Conservation (phyloP, 2,329 filamentous ascomycete genomes). For the Fusarium austroafricanum region DNA sequence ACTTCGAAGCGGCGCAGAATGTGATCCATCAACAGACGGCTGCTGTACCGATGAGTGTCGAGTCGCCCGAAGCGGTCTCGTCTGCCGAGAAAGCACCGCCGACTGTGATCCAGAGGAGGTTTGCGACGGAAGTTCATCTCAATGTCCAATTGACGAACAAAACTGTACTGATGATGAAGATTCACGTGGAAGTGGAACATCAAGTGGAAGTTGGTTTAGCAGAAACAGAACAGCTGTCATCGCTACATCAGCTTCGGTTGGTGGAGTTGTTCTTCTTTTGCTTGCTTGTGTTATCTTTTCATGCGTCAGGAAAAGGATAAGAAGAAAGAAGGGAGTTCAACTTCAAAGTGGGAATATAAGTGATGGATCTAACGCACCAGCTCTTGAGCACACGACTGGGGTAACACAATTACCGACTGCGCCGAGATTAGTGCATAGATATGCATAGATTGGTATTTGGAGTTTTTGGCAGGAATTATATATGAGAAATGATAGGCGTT, state of each 20-base stretch:
- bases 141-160: slow-evolving; percentile 23
- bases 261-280: slow-evolving; percentile 9
- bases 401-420: slow-evolving; percentile 1
- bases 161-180: neutral
- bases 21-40: slow-evolving; percentile 13
- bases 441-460: slow-evolving; percentile 8
- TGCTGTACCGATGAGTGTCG: slow-evolving; percentile 29
- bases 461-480: neutral
- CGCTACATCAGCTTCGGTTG: slow-evolving; percentile 21
- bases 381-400: neutral
- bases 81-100: slow-evolving; percentile 20
- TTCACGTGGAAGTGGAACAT: neutral
- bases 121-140: slow-evolving; percentile 18
- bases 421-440: slow-evolving; percentile 20
- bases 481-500: too few relatives aligned
- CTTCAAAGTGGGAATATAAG: slow-evolving; percentile 11
- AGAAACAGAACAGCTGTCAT: slow-evolving; percentile 31
- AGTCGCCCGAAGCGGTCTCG: neutral
- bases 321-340: neutral
- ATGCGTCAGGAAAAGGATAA: slow-evolving; percentile 12
- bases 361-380: neutral
- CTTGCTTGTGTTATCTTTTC: neutral
- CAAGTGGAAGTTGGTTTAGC: slow-evolving; percentile 22
- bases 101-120: slow-evolving; percentile 25
- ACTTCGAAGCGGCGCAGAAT: slow-evolving; percentile 13